Conservation (phyloP, 1,139 yeast genomes). For the Pichia sp. region DNA sequence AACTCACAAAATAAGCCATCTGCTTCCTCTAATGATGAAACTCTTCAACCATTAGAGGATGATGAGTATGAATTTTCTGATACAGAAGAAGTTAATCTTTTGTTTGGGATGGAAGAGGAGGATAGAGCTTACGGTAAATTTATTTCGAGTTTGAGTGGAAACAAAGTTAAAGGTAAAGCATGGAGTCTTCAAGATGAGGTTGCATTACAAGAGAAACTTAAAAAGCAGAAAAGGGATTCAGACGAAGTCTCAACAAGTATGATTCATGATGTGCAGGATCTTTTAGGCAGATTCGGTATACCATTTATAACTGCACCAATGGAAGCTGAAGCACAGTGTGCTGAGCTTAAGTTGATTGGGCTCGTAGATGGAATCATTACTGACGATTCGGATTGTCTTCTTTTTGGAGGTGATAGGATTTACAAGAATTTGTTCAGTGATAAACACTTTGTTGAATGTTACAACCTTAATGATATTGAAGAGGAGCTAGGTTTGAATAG, state of each 20-base stretch:
- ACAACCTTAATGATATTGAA: slow-evolving; percentile 52
- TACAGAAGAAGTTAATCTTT: slow-evolving; percentile 64
- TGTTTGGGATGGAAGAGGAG: slow-evolving; percentile 58
- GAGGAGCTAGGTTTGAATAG: slow-evolving; percentile 60
- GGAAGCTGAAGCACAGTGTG: slow-evolving; percentile 99
- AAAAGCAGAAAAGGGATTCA: slow-evolving; percentile 72
- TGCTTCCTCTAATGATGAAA: background rate
- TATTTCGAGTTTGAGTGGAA: slow-evolving; percentile 24
- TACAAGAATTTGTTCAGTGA: slow-evolving; percentile 95
- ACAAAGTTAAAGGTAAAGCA: slow-evolving; percentile 28
- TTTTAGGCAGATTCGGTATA: slow-evolving; percentile 79
- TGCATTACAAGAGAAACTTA: slow-evolving; percentile 50
- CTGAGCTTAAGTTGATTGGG: slow-evolving; percentile 54
- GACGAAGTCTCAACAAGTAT: slow-evolving; percentile 85
- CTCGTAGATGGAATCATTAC: slow-evolving; percentile 94
- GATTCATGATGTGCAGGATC: slow-evolving; percentile 86
- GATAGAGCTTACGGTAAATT: slow-evolving; percentile 65
- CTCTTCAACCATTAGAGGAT: slow-evolving; percentile 1
- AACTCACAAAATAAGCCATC: no score
- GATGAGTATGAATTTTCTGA: slow-evolving; percentile 65
- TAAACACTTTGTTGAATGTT: slow-evolving; percentile 86
- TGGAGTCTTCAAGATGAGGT: slow-evolving; percentile 45
- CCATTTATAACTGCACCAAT: slow-evolving; percentile 94
- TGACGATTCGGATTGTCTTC: slow-evolving; percentile 94
- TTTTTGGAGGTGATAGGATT: slow-evolving; percentile 81